Base-by-base conservation (phyloP, 345 rosid genomes). In the Durio zibethinus region DNA sequence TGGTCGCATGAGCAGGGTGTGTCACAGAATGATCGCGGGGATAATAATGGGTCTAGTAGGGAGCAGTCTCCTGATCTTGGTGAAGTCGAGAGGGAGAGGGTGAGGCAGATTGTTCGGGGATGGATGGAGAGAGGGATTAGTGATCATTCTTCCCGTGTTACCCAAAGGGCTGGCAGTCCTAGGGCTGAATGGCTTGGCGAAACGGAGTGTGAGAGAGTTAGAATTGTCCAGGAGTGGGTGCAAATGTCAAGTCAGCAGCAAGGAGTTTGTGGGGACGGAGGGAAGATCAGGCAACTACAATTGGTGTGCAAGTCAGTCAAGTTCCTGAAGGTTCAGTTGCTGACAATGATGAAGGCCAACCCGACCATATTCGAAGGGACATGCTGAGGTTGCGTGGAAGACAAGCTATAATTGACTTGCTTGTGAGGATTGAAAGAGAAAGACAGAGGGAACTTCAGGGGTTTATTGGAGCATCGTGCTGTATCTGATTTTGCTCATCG, bases 401-500 rank as follows among this genome's bases (percentile, higher is more conserved):
- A 85, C 99, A 93, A 79, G 99, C 94, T 42, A 29, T 93, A 52
- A 67, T 91, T 76, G 98, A 96, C 79, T 85, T 96, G 83, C 98
- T 96, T 77, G 82, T 84, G 88, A 91, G 97, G 82, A 85, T 88
- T 70, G 99, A 91, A 83, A 82, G 98, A 78, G 98, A 96, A 82
- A 89, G 99, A 77, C 97, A 91, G 67, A 77, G 88, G 82, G 98
- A 96, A 82, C 93, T 96, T 79, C 88, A 92, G 87, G 87, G 92
- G 90, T 63, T 83, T 96, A 85, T 80, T 85, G 86, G 98, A 93
- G 87, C 97, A 94, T 78, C 92, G 97, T 31, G 94, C 99, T 77
- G 99, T 94, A 72, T 93, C 98, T 53, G 98, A 92, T 85, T 96
- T 96, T 83, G 97, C 99, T 79, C 97, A 93, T 80, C 99, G 97